phyloP scores from a whole-genome alignment of 305 asterid species.

The Fraxinus ornus region DNA sequence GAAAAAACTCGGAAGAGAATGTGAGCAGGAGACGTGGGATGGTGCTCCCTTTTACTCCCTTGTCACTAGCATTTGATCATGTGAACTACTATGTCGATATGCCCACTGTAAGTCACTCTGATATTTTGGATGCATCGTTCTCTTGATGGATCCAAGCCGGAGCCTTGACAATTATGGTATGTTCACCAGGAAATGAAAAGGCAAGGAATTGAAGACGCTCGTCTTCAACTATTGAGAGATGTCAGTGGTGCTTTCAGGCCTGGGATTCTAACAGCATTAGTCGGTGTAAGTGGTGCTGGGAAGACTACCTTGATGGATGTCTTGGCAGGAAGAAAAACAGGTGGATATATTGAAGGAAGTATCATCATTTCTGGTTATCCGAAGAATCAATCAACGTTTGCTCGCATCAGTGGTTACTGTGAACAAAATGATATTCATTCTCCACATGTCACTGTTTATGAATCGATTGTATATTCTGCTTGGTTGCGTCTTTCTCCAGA shows the following conservation, averaged over 20 bases:
- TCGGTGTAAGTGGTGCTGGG: constrained; percentile 61
- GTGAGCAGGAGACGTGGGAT: constrained; percentile 32
- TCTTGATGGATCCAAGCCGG: neutral
- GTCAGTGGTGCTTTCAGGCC: constrained; percentile 54
- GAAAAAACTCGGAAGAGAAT: neutral
- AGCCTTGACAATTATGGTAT: neutral
- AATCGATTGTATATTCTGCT: constrained; percentile 50
- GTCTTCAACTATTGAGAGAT: constrained; percentile 38
- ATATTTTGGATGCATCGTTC: neutral
- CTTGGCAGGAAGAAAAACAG: constrained; percentile 52
- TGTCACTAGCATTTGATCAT: constrained; percentile 36
- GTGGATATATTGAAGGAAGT: constrained; percentile 48
- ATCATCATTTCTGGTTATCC: constrained; percentile 46
- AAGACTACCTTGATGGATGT: constrained; percentile 61
- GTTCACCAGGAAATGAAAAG: constrained; percentile 44
- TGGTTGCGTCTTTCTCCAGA: constrained; percentile 51
- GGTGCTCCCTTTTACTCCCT: constrained; percentile 45
- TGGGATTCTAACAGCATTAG: constrained; percentile 46
- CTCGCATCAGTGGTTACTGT: constrained; percentile 53
- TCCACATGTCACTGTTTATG: constrained; percentile 48
- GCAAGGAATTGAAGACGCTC: constrained; percentile 35
- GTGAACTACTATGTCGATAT: constrained; percentile 44
- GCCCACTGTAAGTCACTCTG: constrained; percentile 39
- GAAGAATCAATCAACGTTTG: constrained; percentile 47
- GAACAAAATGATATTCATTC: constrained; percentile 58